Evolutionary conservation across 2,329 filamentous ascomycete species (phyloP).

Genomic region (Mariannaea sp.): DNA sequence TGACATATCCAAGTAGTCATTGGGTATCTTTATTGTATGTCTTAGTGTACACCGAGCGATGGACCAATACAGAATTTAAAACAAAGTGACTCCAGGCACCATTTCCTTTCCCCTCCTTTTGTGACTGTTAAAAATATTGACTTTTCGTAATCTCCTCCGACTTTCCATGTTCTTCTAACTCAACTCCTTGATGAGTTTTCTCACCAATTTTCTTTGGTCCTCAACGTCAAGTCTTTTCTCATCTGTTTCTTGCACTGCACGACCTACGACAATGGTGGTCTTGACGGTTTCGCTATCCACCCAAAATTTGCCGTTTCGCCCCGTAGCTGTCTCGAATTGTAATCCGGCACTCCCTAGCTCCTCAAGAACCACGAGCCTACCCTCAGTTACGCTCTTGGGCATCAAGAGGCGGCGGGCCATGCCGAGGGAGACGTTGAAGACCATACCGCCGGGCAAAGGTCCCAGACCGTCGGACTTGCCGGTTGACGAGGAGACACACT

Average conservation of each 20-base stretch:
- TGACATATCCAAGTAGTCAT: slow-evolving; percentile 31
- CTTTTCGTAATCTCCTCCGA: not conserved
- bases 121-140: not conserved
- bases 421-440: slow-evolving; percentile 78
- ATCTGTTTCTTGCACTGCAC: slow-evolving; percentile 79
- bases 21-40: slow-evolving; percentile 29
- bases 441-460: slow-evolving; percentile 81
- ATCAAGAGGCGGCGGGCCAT: slow-evolving; percentile 82
- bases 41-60: slow-evolving; percentile 25
- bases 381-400: slow-evolving; percentile 63
- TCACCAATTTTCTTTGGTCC: slow-evolving; percentile 72
- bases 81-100: slow-evolving; percentile 23
- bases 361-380: slow-evolving; percentile 74
- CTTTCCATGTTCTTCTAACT: slow-evolving; percentile 42
- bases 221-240: slow-evolving; percentile 65
- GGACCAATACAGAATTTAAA: slow-evolving; percentile 30
- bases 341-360: slow-evolving; percentile 76
- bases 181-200: slow-evolving; percentile 65
- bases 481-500: slow-evolving; percentile 84
- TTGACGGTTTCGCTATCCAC: slow-evolving; percentile 78
- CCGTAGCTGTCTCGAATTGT: slow-evolving; percentile 91
- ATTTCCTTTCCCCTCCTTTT: slow-evolving; percentile 10
- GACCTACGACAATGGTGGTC: slow-evolving; percentile 77
- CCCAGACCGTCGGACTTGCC: slow-evolving; percentile 90
- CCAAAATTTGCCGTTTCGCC: slow-evolving; percentile 91